Percentiles rank a stretch among this genome's conserved stretches.
Conservation (phyloP, 768 basidiomycete genomes). For the Pulveroboletus ravenelii region DNA sequence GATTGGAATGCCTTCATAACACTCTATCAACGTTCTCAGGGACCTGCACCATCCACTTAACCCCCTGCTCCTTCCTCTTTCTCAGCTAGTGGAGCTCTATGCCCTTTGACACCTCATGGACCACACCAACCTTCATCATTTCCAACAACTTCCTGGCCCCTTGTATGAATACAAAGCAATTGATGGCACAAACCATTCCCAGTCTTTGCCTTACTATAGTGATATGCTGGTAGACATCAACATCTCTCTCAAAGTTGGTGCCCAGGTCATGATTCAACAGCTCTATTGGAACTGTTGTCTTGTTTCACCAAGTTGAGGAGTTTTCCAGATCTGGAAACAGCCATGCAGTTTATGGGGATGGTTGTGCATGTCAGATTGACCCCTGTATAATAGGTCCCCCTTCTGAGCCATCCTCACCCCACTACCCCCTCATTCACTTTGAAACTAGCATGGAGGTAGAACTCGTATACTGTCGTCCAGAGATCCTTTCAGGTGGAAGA, state of each 20-base stretch:
- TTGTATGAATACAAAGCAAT: background rate
- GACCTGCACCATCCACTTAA: background rate
- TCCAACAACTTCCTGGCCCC: background rate
- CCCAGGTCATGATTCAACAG: conserved; percentile 1
- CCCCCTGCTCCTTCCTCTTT: background rate
- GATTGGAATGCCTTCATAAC: background rate
- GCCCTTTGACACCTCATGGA: background rate
- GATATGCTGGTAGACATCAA: background rate
- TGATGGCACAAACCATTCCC: background rate
- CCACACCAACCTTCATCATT: background rate
- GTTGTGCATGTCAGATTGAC: background rate
- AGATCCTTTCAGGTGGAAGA: background rate
- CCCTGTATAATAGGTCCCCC: background rate
- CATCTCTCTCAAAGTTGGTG: background rate
- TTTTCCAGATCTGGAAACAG: background rate
- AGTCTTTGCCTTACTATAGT: background rate
- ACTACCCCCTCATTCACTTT: background rate
- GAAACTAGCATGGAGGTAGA: background rate
- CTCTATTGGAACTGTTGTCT: background rate
- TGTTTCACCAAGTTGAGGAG: background rate
- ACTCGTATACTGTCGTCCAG: background rate
- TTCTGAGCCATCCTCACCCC: background rate
- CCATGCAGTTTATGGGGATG: background rate
- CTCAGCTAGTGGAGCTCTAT: background rate
- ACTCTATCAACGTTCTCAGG: no score